Evolutionary conservation across 805 yeast genomes (phyloP).

Genomic region (Schwanniomyces vanrijiae): DNA sequence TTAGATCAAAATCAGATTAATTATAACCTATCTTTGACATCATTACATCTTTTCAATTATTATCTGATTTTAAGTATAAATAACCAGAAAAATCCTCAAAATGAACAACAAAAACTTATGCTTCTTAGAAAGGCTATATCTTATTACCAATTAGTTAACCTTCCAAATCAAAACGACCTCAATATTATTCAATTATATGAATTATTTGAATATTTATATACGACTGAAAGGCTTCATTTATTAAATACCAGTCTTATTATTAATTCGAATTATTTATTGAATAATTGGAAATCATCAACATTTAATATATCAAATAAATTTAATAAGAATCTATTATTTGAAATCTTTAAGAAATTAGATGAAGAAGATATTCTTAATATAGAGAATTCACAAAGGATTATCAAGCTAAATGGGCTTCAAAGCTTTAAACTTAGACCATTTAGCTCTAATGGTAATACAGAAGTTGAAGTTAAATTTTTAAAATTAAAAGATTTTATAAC

Average conservation of each 20-base stretch:
- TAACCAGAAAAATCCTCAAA: constrained; percentile 20
- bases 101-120: constrained; percentile 31
- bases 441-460: not conserved
- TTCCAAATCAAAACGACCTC: constrained; percentile 20
- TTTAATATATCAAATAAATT: constrained; percentile 10
- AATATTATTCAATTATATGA: constrained; percentile 25
- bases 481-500: constrained; percentile 1
- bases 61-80: constrained; percentile 28
- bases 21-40: constrained; percentile 28
- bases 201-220: constrained; percentile 28
- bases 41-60: constrained; percentile 30
- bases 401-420: constrained; percentile 2
- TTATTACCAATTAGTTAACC: constrained; percentile 29
- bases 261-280: constrained; percentile 15
- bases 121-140: constrained; percentile 29
- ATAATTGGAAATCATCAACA: constrained; percentile 15
- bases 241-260: constrained; percentile 12
- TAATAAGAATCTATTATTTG: constrained; percentile 8
- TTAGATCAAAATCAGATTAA: constrained; percentile 25
- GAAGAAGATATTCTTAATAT: constrained; percentile 10
- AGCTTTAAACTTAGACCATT: constrained; percentile 3
- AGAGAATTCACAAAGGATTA: constrained; percentile 5
- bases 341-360: constrained; percentile 8
- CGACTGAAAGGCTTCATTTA: constrained; percentile 24
- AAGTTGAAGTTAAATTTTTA: not conserved